A percentile compares a stretch with the other conserved stretches of the same genome.
phyloP scores from a whole-genome alignment of 2,329 filamentous ascomycete species.

The Fusarium vanettenii region DNA sequence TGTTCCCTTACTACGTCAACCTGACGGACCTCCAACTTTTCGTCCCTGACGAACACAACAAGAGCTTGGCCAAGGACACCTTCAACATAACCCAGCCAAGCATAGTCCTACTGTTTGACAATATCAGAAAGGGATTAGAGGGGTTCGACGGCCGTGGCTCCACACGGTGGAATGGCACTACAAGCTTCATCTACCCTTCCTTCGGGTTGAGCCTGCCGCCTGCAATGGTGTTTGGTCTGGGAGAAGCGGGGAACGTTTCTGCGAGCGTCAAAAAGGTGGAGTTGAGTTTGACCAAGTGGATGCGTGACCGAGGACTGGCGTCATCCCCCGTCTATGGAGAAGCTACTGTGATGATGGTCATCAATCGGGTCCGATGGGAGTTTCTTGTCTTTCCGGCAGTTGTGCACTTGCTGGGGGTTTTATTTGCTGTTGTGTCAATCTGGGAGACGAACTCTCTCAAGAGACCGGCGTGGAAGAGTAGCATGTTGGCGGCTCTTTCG shows the following conservation, averaged over 20 bases:
- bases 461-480: background rate
- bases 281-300: conserved; percentile 18
- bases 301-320: conserved; percentile 3
- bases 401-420: background rate
- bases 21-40: conserved; percentile 15
- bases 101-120: background rate
- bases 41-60: background rate
- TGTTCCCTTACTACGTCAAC: rapidly evolving
- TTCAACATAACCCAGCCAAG: conserved; percentile 19
- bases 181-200: background rate
- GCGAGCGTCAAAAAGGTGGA: background rate
- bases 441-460: background rate
- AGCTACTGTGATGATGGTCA: background rate
- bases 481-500: background rate
- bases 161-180: background rate
- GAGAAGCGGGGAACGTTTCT: background rate
- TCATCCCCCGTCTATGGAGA: background rate
- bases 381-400: background rate
- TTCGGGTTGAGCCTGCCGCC: background rate
- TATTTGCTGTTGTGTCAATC: background rate
- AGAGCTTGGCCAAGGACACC: background rate
- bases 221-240: background rate
- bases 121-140: background rate
- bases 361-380: background rate
- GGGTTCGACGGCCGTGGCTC: too few relatives aligned